A percentile compares a stretch with the other conserved stretches of the same genome.
Conservation (phyloP, 352 stramenopile species). For the Pythium oligandrum region DNA sequence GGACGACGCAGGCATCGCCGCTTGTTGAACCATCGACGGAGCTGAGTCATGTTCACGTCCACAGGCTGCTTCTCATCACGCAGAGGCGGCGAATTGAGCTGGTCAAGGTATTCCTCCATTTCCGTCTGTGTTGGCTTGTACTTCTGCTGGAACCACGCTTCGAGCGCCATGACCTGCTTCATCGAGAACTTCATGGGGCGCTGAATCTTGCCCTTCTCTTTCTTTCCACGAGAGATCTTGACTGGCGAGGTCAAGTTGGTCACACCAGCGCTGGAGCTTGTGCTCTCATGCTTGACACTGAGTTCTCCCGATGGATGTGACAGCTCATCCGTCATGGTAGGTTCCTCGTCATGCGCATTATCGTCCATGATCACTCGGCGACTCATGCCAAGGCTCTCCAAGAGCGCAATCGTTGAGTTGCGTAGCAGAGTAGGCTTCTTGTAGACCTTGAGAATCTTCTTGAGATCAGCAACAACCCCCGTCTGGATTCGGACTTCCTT, state of each 20-base stretch:
- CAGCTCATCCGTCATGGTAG: slow-evolving; percentile 7
- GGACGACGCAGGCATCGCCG: slow-evolving; percentile 73
- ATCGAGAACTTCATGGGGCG: slow-evolving; percentile 87
- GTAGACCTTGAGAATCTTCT: slow-evolving; percentile 72
- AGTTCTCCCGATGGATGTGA: no score
- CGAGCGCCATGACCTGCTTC: slow-evolving; percentile 71
- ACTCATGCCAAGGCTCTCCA: slow-evolving; percentile 71
- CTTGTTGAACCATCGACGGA: slow-evolving; percentile 86
- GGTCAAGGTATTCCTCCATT: slow-evolving; percentile 69
- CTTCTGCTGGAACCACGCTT: slow-evolving; percentile 84
- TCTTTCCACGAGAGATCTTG: slow-evolving; percentile 33
- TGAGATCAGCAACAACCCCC: slow-evolving; percentile 63
- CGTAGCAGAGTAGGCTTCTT: slow-evolving; percentile 79
- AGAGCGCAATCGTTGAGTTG: slow-evolving; percentile 57
- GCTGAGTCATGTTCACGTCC: slow-evolving; percentile 85
- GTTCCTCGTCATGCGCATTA: slow-evolving; percentile 38
- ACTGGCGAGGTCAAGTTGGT: slow-evolving; percentile 4
- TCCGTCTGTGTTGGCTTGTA: slow-evolving; percentile 80
- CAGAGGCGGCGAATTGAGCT: slow-evolving; percentile 65
- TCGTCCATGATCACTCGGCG: slow-evolving; percentile 43
- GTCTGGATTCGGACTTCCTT: slow-evolving; percentile 70
- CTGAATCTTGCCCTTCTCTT: slow-evolving; percentile 54
- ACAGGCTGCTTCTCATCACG: slow-evolving; percentile 72
- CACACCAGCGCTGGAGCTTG: neutral
- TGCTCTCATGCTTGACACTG: neutral